Conservation (phyloP, 2,329 filamentous ascomycete genomes). For the Venturia asperata region DNA sequence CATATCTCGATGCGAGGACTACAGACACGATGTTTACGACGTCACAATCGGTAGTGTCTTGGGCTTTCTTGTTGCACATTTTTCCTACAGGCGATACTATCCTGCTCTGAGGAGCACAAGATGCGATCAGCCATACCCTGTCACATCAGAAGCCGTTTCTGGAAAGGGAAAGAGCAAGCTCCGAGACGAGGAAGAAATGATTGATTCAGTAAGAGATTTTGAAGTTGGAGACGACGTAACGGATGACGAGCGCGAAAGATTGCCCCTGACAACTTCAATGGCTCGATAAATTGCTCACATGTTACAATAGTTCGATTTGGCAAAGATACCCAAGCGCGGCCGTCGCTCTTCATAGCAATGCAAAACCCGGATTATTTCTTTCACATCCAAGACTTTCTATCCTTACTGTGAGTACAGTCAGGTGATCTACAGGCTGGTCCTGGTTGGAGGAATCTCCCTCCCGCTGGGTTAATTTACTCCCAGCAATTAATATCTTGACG, state of each 20-base stretch:
- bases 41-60: constrained; percentile 50
- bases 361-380: not conserved
- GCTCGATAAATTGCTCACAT: not conserved
- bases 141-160: not conserved
- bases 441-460: constrained; percentile 2
- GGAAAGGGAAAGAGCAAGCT: not conserved
- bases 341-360: not conserved
- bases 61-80: constrained; percentile 49
- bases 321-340: constrained; percentile 1
- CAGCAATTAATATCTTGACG: not conserved
- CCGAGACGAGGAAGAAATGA: constrained; percentile 16
- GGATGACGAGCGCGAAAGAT: constrained; percentile 16
- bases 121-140: constrained; percentile 19
- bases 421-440: not conserved
- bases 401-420: not conserved
- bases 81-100: constrained; percentile 55
- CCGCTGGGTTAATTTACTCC: not conserved
- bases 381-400: not conserved
- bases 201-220: constrained; percentile 12
- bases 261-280: constrained; percentile 13
- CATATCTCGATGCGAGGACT: constrained; percentile 55
- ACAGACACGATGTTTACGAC: constrained; percentile 58
- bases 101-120: constrained; percentile 36
- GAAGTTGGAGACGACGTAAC: constrained; percentile 17
- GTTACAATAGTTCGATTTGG: not conserved